phyloP scores from a whole-genome alignment of 305 asterid genomes.

The Withania somnifera region DNA sequence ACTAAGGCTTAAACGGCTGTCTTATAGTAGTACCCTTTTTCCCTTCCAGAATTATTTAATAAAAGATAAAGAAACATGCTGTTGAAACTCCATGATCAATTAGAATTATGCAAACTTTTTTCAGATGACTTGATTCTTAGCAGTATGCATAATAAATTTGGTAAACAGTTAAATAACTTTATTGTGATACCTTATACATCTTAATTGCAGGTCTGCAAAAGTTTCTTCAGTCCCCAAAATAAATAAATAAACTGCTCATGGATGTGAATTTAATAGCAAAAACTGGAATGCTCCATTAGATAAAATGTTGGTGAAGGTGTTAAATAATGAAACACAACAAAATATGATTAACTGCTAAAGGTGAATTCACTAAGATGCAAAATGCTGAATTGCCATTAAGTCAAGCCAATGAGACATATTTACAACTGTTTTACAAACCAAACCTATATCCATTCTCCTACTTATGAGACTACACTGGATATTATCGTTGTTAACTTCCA shows the following conservation, averaged over 20 bases:
- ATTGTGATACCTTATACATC: neutral
- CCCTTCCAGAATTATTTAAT: neutral
- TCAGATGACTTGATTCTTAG: neutral
- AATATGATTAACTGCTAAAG: neutral
- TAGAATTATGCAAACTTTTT: neutral
- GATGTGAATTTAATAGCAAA: neutral
- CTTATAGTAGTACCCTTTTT: neutral
- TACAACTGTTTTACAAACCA: neutral
- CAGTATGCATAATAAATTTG: neutral
- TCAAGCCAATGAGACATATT: neutral
- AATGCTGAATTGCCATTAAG: neutral
- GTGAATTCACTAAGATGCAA: neutral
- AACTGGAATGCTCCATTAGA: neutral
- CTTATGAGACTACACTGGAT: no score
- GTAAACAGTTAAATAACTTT: neutral
- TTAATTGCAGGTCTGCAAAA: neutral
- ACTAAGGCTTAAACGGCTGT: constrained; percentile 1
- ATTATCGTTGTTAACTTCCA: no score
- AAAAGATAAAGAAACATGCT: no score
- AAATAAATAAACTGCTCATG: neutral
- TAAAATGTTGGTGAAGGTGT: no score
- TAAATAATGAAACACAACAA: neutral
- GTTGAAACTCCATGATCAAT: neutral
- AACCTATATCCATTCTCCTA: no score
- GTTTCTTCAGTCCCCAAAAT: neutral